Conservation (phyloP, 192 early-diverging fungal species). For the Backusella sp. region DNA sequence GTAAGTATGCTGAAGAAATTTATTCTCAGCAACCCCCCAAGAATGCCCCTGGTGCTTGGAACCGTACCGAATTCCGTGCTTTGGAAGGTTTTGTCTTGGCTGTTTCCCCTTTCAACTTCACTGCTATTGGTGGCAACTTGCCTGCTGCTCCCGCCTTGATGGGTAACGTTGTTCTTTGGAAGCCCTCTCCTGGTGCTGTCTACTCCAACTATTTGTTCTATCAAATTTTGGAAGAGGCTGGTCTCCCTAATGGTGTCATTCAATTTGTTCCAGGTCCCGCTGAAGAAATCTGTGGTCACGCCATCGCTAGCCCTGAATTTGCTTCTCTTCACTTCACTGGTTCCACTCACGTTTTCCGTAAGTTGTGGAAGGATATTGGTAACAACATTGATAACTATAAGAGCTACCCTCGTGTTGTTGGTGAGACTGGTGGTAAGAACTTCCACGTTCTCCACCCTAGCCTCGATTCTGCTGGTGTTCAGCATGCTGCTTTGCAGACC, state of each 20-base stretch:
- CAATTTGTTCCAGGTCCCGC: slow-evolving; percentile 96
- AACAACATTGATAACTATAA: slow-evolving; percentile 89
- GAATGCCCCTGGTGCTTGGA: slow-evolving; percentile 86
- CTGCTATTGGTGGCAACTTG: slow-evolving; percentile 97
- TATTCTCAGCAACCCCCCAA: slow-evolving; percentile 91
- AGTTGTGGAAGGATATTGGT: slow-evolving; percentile 89
- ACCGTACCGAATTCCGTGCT: slow-evolving; percentile 92
- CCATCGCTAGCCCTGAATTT: slow-evolving; percentile 89
- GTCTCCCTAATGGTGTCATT: slow-evolving; percentile 94
- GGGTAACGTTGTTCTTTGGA: slow-evolving; percentile 98
- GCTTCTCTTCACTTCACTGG: slow-evolving; percentile 97
- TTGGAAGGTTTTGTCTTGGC: slow-evolving; percentile 98
- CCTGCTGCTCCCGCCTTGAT: slow-evolving; percentile 91
- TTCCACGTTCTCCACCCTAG: slow-evolving; percentile 88
- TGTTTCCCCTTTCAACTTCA: slow-evolving; percentile 99
- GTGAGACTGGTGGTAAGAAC: slow-evolving; percentile 99
- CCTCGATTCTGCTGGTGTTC: slow-evolving; percentile 65
- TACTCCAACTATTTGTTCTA: slow-evolving; percentile 90
- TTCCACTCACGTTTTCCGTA: slow-evolving; percentile 88
- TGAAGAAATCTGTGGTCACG: slow-evolving; percentile 71
- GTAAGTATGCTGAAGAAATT: slow-evolving; percentile 90
- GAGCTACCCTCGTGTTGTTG: slow-evolving; percentile 95
- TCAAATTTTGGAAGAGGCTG: slow-evolving; percentile 92
- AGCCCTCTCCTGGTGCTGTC: slow-evolving; percentile 86
- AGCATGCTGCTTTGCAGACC: slow-evolving; percentile 83